Conservation (phyloP, 2,329 filamentous ascomycete species). For the Phyllosticta citribraziliensis region DNA sequence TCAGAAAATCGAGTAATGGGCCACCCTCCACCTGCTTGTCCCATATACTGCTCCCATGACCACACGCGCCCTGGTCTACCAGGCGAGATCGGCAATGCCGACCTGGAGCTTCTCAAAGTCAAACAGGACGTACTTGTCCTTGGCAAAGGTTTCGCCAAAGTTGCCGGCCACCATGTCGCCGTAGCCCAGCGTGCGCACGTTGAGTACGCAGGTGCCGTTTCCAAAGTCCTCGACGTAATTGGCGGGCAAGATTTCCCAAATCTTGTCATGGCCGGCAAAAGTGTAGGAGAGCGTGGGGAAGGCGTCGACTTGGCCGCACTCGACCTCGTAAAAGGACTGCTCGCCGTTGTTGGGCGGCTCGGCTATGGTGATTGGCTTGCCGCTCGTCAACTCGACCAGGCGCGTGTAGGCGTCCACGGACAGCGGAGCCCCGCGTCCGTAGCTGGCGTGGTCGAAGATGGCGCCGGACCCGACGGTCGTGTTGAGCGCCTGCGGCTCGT, state of each 20-base stretch:
- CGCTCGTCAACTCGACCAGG: constrained; percentile 12
- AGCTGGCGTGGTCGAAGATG: constrained; percentile 16
- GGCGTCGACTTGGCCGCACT: constrained; percentile 11
- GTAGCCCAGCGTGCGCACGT: constrained; percentile 14
- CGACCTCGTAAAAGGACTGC: constrained; percentile 13
- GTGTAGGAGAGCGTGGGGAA: constrained; percentile 14
- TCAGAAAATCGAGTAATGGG: not conserved
- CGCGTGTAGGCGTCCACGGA: constrained; percentile 13
- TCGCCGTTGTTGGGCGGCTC: constrained; percentile 14
- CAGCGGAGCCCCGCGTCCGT: constrained; percentile 14
- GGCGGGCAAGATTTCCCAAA: constrained; percentile 13
- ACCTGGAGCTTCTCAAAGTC: constrained; percentile 14
- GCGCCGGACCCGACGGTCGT: constrained; percentile 13
- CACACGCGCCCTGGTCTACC: constrained; percentile 1
- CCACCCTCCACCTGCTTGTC: not conserved
- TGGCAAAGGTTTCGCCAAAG: constrained; percentile 15
- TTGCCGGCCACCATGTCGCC: constrained; percentile 15
- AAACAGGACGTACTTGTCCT: constrained; percentile 16
- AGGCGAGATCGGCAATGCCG: constrained; percentile 14
- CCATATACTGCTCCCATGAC: constrained; percentile 1
- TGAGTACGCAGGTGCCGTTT: constrained; percentile 14
- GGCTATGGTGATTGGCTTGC: constrained; percentile 12
- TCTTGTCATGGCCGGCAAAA: constrained; percentile 11
- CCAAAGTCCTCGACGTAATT: constrained; percentile 14
- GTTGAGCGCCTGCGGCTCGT: constrained; percentile 14